Percentiles rank a stretch among this genome's conserved stretches.
These are phyloP conservation scores for Penicillium verhagenii DNA, from an alignment of 495 filamentous ascomycete genomes.

Conservation along the genomic window DNA sequence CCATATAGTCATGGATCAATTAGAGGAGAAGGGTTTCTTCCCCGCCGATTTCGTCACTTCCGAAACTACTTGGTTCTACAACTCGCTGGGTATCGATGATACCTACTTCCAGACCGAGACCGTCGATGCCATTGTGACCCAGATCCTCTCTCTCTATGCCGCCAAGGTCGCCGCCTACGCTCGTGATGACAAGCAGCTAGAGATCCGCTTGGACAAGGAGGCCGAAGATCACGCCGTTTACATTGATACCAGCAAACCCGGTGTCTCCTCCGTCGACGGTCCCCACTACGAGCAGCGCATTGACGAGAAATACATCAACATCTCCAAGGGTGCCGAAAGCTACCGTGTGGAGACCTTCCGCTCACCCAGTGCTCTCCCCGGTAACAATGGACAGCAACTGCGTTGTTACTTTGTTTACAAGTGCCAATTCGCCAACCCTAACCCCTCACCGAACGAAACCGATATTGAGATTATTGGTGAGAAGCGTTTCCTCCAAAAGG, in stretches of 20 bases:
- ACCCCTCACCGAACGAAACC: slow-evolving; percentile 70
- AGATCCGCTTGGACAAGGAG: slow-evolving; percentile 95
- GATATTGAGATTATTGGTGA: slow-evolving; percentile 89
- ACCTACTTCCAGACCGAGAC: slow-evolving; percentile 97
- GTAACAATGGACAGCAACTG: slow-evolving; percentile 72
- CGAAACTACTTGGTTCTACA: slow-evolving; percentile 95
- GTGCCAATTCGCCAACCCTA: slow-evolving; percentile 81
- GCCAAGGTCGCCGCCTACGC: slow-evolving; percentile 95
- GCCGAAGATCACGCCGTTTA: slow-evolving; percentile 94
- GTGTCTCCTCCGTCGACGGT: slow-evolving; percentile 68
- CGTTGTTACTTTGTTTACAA: slow-evolving; percentile 99
- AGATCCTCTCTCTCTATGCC: slow-evolving; percentile 94
- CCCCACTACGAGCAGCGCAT: slow-evolving; percentile 91
- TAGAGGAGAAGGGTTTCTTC: slow-evolving; percentile 82
- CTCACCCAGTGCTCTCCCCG: slow-evolving; percentile 69
- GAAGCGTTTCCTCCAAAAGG: slow-evolving; percentile 91
- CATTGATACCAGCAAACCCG: slow-evolving; percentile 93
- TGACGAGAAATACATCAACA: slow-evolving; percentile 90
- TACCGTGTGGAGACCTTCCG: slow-evolving; percentile 98
- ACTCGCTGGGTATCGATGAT: slow-evolving; percentile 95
- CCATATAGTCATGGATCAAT: slow-evolving; percentile 62
- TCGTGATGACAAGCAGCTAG: slow-evolving; percentile 87
- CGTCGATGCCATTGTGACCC: slow-evolving; percentile 82
- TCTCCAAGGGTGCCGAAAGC: slow-evolving; percentile 58
- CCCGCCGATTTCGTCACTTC: slow-evolving; percentile 77